phyloP scores from a whole-genome alignment of 2,329 filamentous ascomycete genomes.

The Aspergillus novofumigatus region DNA sequence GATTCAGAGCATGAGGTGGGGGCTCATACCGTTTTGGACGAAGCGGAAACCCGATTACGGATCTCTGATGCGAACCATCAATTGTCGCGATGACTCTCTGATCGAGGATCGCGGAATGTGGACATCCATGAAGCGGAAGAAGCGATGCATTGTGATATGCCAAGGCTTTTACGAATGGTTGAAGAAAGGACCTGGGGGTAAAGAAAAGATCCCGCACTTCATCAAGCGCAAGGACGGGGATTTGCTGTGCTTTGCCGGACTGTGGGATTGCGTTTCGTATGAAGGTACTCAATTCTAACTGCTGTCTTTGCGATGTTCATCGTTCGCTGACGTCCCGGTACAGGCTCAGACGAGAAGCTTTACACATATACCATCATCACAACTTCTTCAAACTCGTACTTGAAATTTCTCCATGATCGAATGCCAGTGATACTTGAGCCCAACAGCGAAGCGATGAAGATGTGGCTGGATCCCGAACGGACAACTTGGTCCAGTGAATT shows the following conservation, averaged over 20 bases:
- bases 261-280: slow-evolving; percentile 86
- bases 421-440: slow-evolving; percentile 93
- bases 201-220: slow-evolving; percentile 81
- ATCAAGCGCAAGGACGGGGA: slow-evolving; percentile 75
- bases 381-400: slow-evolving; percentile 75
- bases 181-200: slow-evolving; percentile 65
- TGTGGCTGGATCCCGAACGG: slow-evolving; percentile 72
- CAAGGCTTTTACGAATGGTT: slow-evolving; percentile 98
- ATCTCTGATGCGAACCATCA: slow-evolving; percentile 81
- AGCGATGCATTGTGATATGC: slow-evolving; percentile 81
- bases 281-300: slow-evolving; percentile 52
- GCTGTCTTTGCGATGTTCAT: background rate
- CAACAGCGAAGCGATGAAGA: slow-evolving; percentile 63
- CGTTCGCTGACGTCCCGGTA: background rate
- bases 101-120: slow-evolving; percentile 76
- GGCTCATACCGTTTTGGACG: slow-evolving; percentile 88
- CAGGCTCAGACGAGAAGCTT: slow-evolving; percentile 61
- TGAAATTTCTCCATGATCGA: slow-evolving; percentile 84
- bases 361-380: slow-evolving; percentile 96
- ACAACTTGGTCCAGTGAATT: slow-evolving; percentile 73
- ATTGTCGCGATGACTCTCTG: slow-evolving; percentile 87
- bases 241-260: slow-evolving; percentile 82
- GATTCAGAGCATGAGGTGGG: slow-evolving; percentile 94
- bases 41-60: slow-evolving; percentile 76
- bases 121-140: slow-evolving; percentile 83